These are phyloP conservation scores for Zymoseptoria crescenta DNA, from an alignment of 2,329 filamentous ascomycete species.

Conservation along the genomic window DNA sequence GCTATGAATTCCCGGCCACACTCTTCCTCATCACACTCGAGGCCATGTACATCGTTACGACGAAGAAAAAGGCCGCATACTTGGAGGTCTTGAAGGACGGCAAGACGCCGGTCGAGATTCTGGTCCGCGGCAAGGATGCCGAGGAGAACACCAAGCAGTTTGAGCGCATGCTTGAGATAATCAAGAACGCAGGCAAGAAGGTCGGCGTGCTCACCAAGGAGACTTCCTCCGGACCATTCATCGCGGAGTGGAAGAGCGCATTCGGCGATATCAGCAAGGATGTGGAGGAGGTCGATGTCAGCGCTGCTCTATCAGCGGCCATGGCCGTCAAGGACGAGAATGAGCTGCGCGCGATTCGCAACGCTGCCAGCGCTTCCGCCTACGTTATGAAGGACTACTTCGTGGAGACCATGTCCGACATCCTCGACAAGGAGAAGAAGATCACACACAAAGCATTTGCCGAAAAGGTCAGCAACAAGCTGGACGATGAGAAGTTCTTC, in stretches of 20 bases:
- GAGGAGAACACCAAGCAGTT: conserved; percentile 90
- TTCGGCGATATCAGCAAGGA: conserved; percentile 75
- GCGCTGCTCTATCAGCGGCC: conserved; percentile 71
- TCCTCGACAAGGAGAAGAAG: conserved; percentile 94
- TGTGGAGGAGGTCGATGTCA: conserved; percentile 79
- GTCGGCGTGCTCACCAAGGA: conserved; percentile 82
- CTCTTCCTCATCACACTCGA: conserved; percentile 88
- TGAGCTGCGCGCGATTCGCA: conserved; percentile 88
- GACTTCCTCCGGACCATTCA: conserved; percentile 74
- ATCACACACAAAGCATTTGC: conserved; percentile 81
- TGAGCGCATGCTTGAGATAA: conserved; percentile 70
- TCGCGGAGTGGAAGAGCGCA: conserved; percentile 89
- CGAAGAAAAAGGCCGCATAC: conserved; percentile 95
- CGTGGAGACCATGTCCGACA: conserved; percentile 93
- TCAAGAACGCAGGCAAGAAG: conserved; percentile 87
- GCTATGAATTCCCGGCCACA: conserved; percentile 96
- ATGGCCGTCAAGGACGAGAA: conserved; percentile 92
- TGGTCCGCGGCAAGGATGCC: conserved; percentile 85
- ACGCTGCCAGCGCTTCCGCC: conserved; percentile 87
- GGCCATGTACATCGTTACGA: conserved; percentile 84
- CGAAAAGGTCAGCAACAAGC: conserved; percentile 82
- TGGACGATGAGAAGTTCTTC: conserved; percentile 93
- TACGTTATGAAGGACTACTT: conserved; percentile 95
- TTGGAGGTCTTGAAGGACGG: conserved; percentile 81
- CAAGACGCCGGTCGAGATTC: conserved; percentile 83